Evolutionary conservation across 208 protist species (phyloP), one percentile per base, ranked within the genome.

Genomic region (Wallacemonas rigidus): DNA sequence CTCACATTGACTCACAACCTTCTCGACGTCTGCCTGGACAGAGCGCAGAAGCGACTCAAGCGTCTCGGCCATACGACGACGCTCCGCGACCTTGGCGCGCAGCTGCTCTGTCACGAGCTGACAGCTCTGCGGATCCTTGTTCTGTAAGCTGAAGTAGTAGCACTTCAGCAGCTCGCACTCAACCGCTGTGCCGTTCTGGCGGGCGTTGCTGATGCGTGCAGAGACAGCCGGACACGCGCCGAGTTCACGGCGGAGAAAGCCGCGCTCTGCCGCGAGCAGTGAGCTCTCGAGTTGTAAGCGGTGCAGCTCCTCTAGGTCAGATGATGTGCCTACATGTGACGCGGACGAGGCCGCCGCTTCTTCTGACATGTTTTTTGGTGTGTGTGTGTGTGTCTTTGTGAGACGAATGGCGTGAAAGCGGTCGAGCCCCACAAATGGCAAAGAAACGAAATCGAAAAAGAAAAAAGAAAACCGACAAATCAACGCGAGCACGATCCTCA

Each of bases 231-330:
- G 72, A 3, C 69, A 80, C 0, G 77, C 54, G 9, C 74, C 73
- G 17, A 84, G 62, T 67, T 86, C 79, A 5, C 74, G 72, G 36
- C 53, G 65, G 15, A 93, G 68, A 40, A 90, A 93, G 17, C 69
- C 68, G 39, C 74, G 77, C 68, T 93, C 88, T 8, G 56, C 55
- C 3, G 63, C 26, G 51, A 93, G 76, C 62, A 88, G 74, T 17
- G 55, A 65, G 38, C 79, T 74, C 73, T 93, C 88, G 1, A 86
- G 75, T 3, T 80, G 85, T 40, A 90, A 69, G 36, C 84, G 71
- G 26, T 79, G 72, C 15, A 87, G 71, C 35, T 71, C 50, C 0
- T 65, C 68, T 2, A 65, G 60, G 43, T 65, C 43, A 6, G 56
- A 62, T 7, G 38, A 5, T 3, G 38, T 38, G 5, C 41, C 35